These are phyloP conservation scores for Populus tomentosa DNA, from an alignment of 441 rosid genomes.

Conservation along the genomic window DNA sequence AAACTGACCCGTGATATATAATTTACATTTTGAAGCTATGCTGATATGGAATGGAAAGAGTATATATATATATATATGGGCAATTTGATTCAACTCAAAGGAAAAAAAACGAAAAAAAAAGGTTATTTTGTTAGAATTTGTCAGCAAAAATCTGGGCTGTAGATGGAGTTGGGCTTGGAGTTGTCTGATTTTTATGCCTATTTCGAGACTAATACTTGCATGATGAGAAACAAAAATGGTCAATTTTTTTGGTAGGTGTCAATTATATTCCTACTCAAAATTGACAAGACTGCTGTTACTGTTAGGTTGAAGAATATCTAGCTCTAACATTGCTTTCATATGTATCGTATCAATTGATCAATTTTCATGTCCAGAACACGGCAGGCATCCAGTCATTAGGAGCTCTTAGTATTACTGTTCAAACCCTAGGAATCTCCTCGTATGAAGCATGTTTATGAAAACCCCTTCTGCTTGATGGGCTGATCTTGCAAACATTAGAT, in stretches of 20 bases:
- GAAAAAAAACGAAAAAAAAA: too few relatives aligned
- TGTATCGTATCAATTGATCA: neutral
- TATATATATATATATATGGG: neutral
- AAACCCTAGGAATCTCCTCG: neutral
- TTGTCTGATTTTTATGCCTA: neutral
- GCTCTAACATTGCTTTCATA: neutral
- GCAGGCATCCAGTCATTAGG: neutral
- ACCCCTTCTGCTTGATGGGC: too few relatives aligned
- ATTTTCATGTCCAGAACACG: conserved; percentile 3
- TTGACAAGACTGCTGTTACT: neutral
- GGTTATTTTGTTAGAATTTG: neutral
- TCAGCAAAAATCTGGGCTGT: neutral
- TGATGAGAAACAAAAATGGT: neutral
- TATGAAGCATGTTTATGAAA: neutral
- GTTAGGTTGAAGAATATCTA: neutral
- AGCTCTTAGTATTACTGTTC: neutral
- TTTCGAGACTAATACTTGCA: neutral
- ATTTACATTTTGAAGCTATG: neutral
- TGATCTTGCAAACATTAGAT: too few relatives aligned
- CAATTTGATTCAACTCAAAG: neutral
- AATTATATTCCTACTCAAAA: neutral
- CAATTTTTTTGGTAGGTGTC: neutral
- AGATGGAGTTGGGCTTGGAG: neutral
- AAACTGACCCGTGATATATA: too few relatives aligned
- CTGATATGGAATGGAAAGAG: too few relatives aligned